Percentiles rank a stretch among this genome's conserved stretches.
These are phyloP conservation scores for Triadica sebifera DNA, from an alignment of 345 rosid species.

Conservation along the genomic window DNA sequence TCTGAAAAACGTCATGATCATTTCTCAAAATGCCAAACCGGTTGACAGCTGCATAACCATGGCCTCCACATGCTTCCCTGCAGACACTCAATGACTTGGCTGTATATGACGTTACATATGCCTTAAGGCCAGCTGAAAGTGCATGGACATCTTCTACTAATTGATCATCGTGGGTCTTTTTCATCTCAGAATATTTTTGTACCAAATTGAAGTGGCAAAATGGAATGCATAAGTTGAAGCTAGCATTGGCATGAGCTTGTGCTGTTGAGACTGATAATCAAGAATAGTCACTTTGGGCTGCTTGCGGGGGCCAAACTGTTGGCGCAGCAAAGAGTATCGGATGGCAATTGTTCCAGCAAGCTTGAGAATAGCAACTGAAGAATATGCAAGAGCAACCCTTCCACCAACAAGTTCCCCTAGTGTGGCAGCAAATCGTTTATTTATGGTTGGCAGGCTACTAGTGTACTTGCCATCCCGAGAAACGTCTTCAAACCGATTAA, in stretches of 20 bases:
- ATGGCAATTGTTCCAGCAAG: slow-evolving; percentile 77
- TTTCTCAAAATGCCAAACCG: slow-evolving; percentile 95
- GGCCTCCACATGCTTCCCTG: slow-evolving; percentile 99
- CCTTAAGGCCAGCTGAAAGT: slow-evolving; percentile 95
- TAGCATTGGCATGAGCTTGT: slow-evolving; percentile 98
- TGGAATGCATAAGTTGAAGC: slow-evolving; percentile 95
- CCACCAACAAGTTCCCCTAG: slow-evolving; percentile 99
- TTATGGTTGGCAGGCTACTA: slow-evolving; percentile 86
- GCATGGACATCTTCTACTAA: slow-evolving; percentile 90
- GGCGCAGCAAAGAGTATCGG: slow-evolving; percentile 84
- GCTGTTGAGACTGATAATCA: slow-evolving; percentile 99
- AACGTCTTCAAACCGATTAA: slow-evolving; percentile 95
- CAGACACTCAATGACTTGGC: slow-evolving; percentile 82
- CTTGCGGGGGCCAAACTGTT: slow-evolving; percentile 94
- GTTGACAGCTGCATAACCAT: slow-evolving; percentile 99
- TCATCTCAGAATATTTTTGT: slow-evolving; percentile 80
- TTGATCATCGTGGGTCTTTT: slow-evolving; percentile 70
- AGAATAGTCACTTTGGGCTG: slow-evolving; percentile 96
- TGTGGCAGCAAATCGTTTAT: slow-evolving; percentile 92
- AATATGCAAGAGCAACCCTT: slow-evolving; percentile 83
- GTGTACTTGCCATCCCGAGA: slow-evolving; percentile 90
- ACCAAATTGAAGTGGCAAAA: slow-evolving; percentile 75
- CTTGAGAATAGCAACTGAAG: slow-evolving; percentile 86
- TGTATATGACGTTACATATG: slow-evolving; percentile 86
- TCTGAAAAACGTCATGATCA: slow-evolving; percentile 96